phyloP scores from a whole-genome alignment of 2,329 filamentous ascomycete genomes.

The Monosporascus sp. region DNA sequence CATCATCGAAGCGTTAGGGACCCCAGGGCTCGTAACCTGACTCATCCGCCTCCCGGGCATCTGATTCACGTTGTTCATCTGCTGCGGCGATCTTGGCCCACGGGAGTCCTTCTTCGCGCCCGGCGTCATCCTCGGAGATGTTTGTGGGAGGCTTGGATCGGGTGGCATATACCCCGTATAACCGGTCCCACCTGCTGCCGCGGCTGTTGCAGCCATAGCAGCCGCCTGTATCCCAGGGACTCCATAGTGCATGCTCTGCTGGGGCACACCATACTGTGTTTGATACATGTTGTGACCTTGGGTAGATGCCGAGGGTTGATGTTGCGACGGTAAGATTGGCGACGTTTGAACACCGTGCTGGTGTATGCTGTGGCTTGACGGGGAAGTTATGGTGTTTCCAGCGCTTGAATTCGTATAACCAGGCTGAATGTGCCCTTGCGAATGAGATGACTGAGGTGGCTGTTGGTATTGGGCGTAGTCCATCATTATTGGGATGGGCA shows the following conservation, averaged over 20 bases:
- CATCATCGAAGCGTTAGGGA: slow-evolving; percentile 71
- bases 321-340: slow-evolving; percentile 74
- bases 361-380: slow-evolving; percentile 64
- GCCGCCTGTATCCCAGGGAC: slow-evolving; percentile 83
- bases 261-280: slow-evolving; percentile 68
- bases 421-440: slow-evolving; percentile 49
- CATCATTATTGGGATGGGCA: slow-evolving; percentile 50
- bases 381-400: slow-evolving; percentile 63
- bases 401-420: slow-evolving; percentile 56
- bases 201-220: slow-evolving; percentile 86
- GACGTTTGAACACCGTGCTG: slow-evolving; percentile 67
- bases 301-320: slow-evolving; percentile 60
- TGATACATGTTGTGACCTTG: slow-evolving; percentile 75
- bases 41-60: slow-evolving; percentile 66
- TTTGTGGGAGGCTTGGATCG: slow-evolving; percentile 62
- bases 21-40: slow-evolving; percentile 69
- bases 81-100: slow-evolving; percentile 69
- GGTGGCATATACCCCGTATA: slow-evolving; percentile 67
- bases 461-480: slow-evolving; percentile 71
- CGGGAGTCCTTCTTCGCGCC: slow-evolving; percentile 67
- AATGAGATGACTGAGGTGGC: slow-evolving; percentile 61
- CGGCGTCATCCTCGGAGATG: slow-evolving; percentile 69
- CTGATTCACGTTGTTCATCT: slow-evolving; percentile 59
- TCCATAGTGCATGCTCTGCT: slow-evolving; percentile 74
- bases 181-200: slow-evolving; percentile 70